Evolutionary conservation across 345 rosid genomes (phyloP).

Genomic region (Eucalyptus guilfoylei): DNA sequence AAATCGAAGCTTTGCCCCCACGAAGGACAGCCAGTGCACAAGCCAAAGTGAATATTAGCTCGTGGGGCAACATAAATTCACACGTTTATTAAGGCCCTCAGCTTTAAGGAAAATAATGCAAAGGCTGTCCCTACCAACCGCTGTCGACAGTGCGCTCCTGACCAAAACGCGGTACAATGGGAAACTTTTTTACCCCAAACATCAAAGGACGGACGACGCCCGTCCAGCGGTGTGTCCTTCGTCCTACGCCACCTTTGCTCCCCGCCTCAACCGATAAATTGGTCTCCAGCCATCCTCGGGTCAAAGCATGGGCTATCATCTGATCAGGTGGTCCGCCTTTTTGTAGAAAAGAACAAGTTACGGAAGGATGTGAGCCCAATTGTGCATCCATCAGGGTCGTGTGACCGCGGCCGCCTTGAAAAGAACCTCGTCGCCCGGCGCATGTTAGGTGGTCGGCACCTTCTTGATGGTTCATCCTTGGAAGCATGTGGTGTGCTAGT

Average conservation of each 20-base stretch:
- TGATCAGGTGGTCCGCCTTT: neutral
- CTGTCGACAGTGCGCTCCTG: too few relatives aligned
- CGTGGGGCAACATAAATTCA: neutral
- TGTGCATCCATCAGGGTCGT: neutral
- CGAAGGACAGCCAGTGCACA: neutral
- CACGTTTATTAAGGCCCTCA: neutral
- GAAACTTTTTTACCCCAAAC: neutral
- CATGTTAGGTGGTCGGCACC: neutral
- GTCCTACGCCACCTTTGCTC: neutral
- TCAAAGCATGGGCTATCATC: neutral
- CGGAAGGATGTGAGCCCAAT: neutral
- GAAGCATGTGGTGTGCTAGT: neutral
- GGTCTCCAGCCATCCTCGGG: neutral
- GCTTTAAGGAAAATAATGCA: neutral
- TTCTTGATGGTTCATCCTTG: neutral
- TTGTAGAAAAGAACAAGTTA: neutral
- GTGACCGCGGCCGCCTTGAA: neutral
- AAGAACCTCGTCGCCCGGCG: neutral
- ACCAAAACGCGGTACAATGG: neutral
- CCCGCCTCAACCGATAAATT: neutral
- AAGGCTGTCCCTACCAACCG: neutral
- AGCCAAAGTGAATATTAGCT: neutral
- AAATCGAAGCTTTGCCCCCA: neutral
- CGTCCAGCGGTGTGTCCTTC: neutral
- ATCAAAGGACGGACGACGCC: neutral